Conservation (phyloP, 768 basidiomycete species). For the Chalciporus piperatus region DNA sequence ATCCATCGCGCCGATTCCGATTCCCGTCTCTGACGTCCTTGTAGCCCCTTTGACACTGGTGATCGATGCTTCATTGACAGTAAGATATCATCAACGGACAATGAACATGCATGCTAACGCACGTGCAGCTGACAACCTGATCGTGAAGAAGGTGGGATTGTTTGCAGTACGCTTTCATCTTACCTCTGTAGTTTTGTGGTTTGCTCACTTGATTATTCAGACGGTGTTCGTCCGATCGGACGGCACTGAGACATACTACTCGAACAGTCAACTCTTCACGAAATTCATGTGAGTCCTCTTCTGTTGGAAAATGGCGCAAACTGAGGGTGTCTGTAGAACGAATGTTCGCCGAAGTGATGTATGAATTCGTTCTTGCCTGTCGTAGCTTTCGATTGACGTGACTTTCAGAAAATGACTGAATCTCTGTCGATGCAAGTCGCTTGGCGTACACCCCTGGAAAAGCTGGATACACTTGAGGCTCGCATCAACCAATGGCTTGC, state of each 20-base stretch:
- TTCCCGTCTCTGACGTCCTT: slow-evolving; percentile 1
- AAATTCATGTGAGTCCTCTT: slow-evolving; percentile 62
- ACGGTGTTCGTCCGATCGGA: slow-evolving; percentile 72
- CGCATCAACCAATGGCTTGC: slow-evolving; percentile 71
- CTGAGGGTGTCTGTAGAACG: slow-evolving; percentile 38
- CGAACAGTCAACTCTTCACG: slow-evolving; percentile 71
- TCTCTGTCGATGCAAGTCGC: slow-evolving; percentile 65
- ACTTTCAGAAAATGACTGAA: slow-evolving; percentile 61
- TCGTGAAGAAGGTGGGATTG: slow-evolving; percentile 78
- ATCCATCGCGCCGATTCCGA: background rate
- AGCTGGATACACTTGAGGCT: slow-evolving; percentile 67
- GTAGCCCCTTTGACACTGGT: slow-evolving; percentile 76
- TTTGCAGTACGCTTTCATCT: slow-evolving; percentile 53
- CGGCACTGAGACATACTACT: slow-evolving; percentile 79
- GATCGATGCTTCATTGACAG: slow-evolving; percentile 77
- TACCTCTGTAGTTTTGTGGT: background rate
- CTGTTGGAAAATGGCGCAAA: background rate
- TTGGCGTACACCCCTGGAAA: slow-evolving; percentile 71
- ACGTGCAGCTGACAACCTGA: slow-evolving; percentile 56
- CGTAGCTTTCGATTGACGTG: slow-evolving; percentile 10
- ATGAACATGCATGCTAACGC: slow-evolving; percentile 6
- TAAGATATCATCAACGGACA: slow-evolving; percentile 24
- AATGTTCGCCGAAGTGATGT: slow-evolving; percentile 74
- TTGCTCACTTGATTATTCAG: slow-evolving; percentile 23
- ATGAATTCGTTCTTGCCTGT: slow-evolving; percentile 18